Conservation (phyloP, 148 eudicot genomes). For the Rheum nobile region DNA sequence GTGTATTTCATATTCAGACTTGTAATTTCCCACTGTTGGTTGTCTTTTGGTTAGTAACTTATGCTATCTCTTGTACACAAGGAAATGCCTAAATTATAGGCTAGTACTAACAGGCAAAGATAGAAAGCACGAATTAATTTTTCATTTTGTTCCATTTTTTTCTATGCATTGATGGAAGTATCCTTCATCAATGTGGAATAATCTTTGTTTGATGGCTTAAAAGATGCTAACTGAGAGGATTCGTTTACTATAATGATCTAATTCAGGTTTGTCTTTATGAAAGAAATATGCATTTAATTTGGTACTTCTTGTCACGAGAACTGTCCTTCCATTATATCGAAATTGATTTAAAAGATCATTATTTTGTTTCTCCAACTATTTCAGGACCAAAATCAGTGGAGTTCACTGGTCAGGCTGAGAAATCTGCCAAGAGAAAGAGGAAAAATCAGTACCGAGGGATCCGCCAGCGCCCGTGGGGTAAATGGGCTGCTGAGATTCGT, state of each 20-base stretch:
- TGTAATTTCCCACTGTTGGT: neutral
- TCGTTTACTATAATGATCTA: neutral
- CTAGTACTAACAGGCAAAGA: neutral
- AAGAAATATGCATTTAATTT: neutral
- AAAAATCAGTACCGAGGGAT: slow-evolving; percentile 80
- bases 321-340: neutral
- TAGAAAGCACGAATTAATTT: neutral
- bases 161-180: neutral
- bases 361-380: neutral
- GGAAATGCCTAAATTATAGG: neutral
- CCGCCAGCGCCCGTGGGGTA: slow-evolving; percentile 85
- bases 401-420: slow-evolving; percentile 12
- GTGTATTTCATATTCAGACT: neutral
- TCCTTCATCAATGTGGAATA: neutral
- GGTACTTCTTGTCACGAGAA: neutral
- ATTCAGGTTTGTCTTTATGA: neutral
- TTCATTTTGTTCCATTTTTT: neutral
- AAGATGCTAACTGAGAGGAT: neutral
- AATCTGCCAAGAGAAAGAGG: slow-evolving; percentile 40
- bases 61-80: neutral
- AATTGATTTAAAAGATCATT: neutral
- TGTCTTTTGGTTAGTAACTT: neutral
- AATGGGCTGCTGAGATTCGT: slow-evolving; percentile 96
- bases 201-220: neutral
- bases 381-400: neutral